Conservation (phyloP, 2,329 filamentous ascomycete species). For the Periconia macrospinosa region DNA sequence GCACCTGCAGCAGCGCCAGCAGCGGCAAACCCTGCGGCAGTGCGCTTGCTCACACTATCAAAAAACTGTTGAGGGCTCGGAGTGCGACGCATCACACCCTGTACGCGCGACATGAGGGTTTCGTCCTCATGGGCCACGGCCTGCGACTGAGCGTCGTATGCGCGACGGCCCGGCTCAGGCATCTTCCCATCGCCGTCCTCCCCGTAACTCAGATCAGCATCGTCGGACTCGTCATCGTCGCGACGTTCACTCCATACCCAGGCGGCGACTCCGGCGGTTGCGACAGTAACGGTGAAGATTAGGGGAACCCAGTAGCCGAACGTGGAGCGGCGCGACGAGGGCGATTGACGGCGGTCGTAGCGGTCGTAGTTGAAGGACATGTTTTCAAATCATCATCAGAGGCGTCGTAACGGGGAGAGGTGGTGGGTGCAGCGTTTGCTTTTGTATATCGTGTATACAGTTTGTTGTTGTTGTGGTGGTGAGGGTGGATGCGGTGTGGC, state of each 20-base stretch:
- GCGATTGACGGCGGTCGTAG: conserved; percentile 52
- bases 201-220: conserved; percentile 53
- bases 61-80: conserved; percentile 88
- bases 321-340: conserved; percentile 59
- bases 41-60: conserved; percentile 77
- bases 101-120: conserved; percentile 75
- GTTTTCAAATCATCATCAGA: conserved; percentile 14
- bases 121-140: conserved; percentile 43
- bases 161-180: conserved; percentile 15
- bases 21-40: conserved; percentile 79
- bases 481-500: conserved; percentile 10
- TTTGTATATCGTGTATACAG: conserved; percentile 7
- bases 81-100: conserved; percentile 77
- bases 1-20: conserved; percentile 81
- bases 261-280: conserved; percentile 80
- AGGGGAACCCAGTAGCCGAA: conserved; percentile 89
- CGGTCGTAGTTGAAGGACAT: conserved; percentile 59
- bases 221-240: conserved; percentile 68
- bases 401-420: background rate
- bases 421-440: background rate
- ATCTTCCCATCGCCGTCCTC: conserved; percentile 38
- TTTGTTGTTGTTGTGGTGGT: conserved; percentile 15
- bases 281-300: conserved; percentile 81
- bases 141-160: conserved; percentile 20
- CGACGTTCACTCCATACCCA: conserved; percentile 93